Base-by-base conservation (phyloP, 768 basidiomycete genomes). In the Russula lepida region DNA sequence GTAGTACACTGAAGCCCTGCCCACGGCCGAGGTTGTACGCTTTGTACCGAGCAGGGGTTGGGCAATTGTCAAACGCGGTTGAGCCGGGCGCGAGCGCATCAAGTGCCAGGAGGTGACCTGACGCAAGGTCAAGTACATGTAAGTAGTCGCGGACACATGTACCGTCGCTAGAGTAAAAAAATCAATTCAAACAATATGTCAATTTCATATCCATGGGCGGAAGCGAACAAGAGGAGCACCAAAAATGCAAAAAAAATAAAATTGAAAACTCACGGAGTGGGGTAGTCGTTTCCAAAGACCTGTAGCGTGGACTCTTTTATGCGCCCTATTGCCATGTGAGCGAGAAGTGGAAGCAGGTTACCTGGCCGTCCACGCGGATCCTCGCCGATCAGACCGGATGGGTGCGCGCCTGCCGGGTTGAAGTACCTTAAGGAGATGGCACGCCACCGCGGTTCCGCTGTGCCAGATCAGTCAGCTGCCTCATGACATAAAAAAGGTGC, bases 391-490 rank as follows among this genome's bases (percentile, higher is more conserved):
- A 78, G 73, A 44, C 97, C 97, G 23, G 94, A 97, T 2, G 94
- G 92, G 73, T 98, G 95, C 1, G 95, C 95, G n/a, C 97, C 97
- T 39, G 92, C 97, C 64, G 97, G 97, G 73, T 99, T 99, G 88
- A 99, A 99, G 75, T 98, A 99, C 58, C 97, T 83, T 65, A 98
- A 78, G 48, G 91, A 90, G 69, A 97, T 83, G 0, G 85, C 90
- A 39, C 84, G 78, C 90, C 91, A 95, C 65, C 75, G 78, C 64
- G 80, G 77, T 68, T 91, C 83, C 59, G 92, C 89, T 89, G 71
- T 50, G 58, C 21, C 19, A 53, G n/a, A 15, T 37, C 13, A 35
- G 6, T 13, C 25, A 54, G 23, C 32, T 21, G 41, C 12, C 19
- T 49, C 27, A 32, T 6, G 58, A 32, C 15, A 52, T 12, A 55